These are phyloP conservation scores for Macrocybe gigantea DNA, from an alignment of 768 basidiomycete species.

Conservation along the genomic window DNA sequence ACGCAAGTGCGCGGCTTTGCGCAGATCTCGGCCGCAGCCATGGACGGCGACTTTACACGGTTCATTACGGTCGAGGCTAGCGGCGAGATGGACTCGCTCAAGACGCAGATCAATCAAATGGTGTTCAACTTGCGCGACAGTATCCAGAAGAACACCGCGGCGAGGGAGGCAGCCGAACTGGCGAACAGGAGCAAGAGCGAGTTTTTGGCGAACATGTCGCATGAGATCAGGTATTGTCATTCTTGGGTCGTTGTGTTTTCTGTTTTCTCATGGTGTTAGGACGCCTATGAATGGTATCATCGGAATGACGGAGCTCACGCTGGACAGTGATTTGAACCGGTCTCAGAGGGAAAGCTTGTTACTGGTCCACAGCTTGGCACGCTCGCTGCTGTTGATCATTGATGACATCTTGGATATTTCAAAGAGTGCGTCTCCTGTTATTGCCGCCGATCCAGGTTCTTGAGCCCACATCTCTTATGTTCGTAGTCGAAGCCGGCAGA, in stretches of 20 bases:
- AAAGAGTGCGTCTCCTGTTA: constrained; percentile 67
- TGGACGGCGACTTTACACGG: constrained; percentile 97
- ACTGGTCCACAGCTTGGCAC: constrained; percentile 91
- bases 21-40: constrained; percentile 96
- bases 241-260: constrained; percentile 1
- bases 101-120: constrained; percentile 99
- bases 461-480: constrained; percentile 12
- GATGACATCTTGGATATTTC: constrained; percentile 99
- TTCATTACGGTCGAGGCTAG: constrained; percentile 99
- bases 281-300: constrained; percentile 99
- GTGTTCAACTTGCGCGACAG: constrained; percentile 94
- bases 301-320: constrained; percentile 98
- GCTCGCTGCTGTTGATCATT: constrained; percentile 91
- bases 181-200: constrained; percentile 98
- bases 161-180: constrained; percentile 93
- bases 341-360: constrained; percentile 94
- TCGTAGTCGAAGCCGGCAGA: constrained; percentile 90
- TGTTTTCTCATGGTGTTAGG: constrained; percentile 32
- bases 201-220: constrained; percentile 98
- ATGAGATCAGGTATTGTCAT: constrained; percentile 73
- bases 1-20: constrained; percentile 99
- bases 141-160: constrained; percentile 98
- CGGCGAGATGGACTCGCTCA: constrained; percentile 99
- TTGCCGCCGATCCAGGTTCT: background rate
- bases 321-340: constrained; percentile 92